A percentile compares a stretch with the other conserved stretches of the same genome.
These are phyloP conservation scores for Carex arenaria DNA, from an alignment of 202 grass and related monocot genomes.

Conservation along the genomic window DNA sequence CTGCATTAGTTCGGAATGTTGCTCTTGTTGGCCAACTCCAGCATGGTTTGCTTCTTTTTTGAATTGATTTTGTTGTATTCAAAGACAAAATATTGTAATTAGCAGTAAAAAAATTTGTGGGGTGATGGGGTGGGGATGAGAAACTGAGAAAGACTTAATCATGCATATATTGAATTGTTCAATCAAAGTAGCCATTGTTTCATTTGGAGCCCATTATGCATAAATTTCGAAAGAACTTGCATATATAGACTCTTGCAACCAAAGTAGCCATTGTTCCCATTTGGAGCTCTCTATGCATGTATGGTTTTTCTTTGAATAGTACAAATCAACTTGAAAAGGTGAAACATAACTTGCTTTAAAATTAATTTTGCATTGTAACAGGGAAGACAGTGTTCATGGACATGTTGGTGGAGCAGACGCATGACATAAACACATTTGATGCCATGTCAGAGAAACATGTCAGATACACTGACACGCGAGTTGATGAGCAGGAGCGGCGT, in stretches of 20 bases:
- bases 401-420: slow-evolving; percentile 99
- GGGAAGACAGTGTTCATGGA: slow-evolving; percentile 97
- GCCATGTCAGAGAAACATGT: slow-evolving; percentile 72
- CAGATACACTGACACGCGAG: slow-evolving; percentile 79
- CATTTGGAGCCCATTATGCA: background rate
- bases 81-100: background rate
- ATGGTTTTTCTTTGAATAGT: background rate
- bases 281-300: background rate
- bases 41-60: slow-evolving; percentile 37
- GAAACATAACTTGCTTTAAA: background rate
- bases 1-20: slow-evolving; percentile 65
- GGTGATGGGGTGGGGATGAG: background rate
- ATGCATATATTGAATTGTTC: background rate
- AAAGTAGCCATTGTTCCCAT: background rate
- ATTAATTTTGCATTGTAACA: background rate
- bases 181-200: background rate
- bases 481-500: slow-evolving; percentile 93
- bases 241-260: background rate
- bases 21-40: slow-evolving; percentile 90
- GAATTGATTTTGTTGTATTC: background rate
- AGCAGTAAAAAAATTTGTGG: background rate
- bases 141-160: background rate
- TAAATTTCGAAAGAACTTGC: background rate
- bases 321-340: background rate
- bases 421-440: slow-evolving; percentile 87